These are phyloP conservation scores for Fusarium sterilihyphosum DNA, from an alignment of 2,329 filamentous ascomycete genomes.

Conservation along the genomic window DNA sequence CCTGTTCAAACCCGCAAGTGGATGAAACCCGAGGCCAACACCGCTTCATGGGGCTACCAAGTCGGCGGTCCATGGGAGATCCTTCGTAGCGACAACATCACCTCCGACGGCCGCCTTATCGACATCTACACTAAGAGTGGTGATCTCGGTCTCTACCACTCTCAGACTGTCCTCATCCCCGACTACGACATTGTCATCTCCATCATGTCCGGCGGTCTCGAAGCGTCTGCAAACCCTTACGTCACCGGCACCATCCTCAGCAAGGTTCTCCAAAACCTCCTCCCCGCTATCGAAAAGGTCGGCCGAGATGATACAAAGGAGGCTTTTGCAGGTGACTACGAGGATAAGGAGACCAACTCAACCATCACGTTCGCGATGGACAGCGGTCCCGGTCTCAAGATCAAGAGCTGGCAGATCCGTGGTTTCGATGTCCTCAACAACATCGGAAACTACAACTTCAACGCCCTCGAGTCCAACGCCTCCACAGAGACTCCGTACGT, in stretches of 20 bases:
- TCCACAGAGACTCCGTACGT: conserved; percentile 19
- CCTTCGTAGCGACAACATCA: conserved; percentile 49
- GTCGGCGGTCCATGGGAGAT: conserved; percentile 62
- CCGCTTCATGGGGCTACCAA: conserved; percentile 49
- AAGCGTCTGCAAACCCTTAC: conserved; percentile 34
- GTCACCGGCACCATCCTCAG: conserved; percentile 40
- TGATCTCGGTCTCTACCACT: conserved; percentile 54
- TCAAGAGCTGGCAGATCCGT: conserved; percentile 52
- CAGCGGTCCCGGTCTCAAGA: conserved; percentile 51
- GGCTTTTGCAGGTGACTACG: conserved; percentile 51
- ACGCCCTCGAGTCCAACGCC: conserved; percentile 17
- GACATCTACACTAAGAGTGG: conserved; percentile 61
- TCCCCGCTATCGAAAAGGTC: conserved; percentile 56
- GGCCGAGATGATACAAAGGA: conserved; percentile 49
- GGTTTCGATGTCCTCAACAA: conserved; percentile 53
- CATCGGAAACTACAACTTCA: conserved; percentile 44
- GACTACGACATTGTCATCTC: conserved; percentile 58
- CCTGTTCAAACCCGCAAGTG: conserved; percentile 53
- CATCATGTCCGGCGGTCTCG: conserved; percentile 50
- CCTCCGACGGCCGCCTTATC: conserved; percentile 51
- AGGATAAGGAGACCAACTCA: conserved; percentile 51
- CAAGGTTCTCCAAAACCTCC: conserved; percentile 47
- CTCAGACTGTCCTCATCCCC: conserved; percentile 53
- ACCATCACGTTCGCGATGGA: conserved; percentile 52
- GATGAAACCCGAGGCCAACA: conserved; percentile 56